phyloP scores from a whole-genome alignment of 2,329 filamentous ascomycete species.

The Phoma sp. region DNA sequence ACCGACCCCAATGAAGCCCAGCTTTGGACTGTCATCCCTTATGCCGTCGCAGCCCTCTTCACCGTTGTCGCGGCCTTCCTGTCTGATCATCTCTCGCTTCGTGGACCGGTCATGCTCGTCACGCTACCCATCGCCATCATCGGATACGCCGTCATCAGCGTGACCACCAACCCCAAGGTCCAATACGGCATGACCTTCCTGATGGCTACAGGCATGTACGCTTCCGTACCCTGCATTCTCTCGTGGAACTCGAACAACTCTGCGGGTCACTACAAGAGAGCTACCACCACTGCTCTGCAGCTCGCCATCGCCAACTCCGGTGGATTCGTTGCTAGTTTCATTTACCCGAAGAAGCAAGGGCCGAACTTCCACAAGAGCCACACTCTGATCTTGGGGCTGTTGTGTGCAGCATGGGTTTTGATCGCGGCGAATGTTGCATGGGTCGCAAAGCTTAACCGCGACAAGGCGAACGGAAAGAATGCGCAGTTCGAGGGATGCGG shows the following conservation, averaged over 20 bases:
- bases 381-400: slow-evolving; percentile 65
- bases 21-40: slow-evolving; percentile 70
- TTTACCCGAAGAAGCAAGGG: slow-evolving; percentile 64
- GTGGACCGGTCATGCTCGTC: slow-evolving; percentile 68
- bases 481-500: slow-evolving; percentile 63
- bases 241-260: slow-evolving; percentile 74
- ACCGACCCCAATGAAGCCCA: slow-evolving; percentile 65
- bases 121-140: slow-evolving; percentile 69
- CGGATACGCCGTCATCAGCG: slow-evolving; percentile 70
- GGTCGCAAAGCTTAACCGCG: slow-evolving; percentile 69
- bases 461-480: slow-evolving; percentile 68
- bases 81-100: slow-evolving; percentile 67
- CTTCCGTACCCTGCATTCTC: slow-evolving; percentile 67
- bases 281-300: slow-evolving; percentile 71
- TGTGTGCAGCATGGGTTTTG: slow-evolving; percentile 70
- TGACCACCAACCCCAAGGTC: slow-evolving; percentile 58
- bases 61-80: slow-evolving; percentile 62
- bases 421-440: slow-evolving; percentile 68
- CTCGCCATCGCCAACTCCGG: slow-evolving; percentile 72
- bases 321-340: slow-evolving; percentile 71
- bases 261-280: slow-evolving; percentile 73
- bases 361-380: slow-evolving; percentile 69
- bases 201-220: slow-evolving; percentile 71
- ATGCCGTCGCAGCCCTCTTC: slow-evolving; percentile 65
- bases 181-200: slow-evolving; percentile 73